Evolutionary conservation across 805 yeast genomes (phyloP).

Genomic region (Tetrapisispora namnaoensis): DNA sequence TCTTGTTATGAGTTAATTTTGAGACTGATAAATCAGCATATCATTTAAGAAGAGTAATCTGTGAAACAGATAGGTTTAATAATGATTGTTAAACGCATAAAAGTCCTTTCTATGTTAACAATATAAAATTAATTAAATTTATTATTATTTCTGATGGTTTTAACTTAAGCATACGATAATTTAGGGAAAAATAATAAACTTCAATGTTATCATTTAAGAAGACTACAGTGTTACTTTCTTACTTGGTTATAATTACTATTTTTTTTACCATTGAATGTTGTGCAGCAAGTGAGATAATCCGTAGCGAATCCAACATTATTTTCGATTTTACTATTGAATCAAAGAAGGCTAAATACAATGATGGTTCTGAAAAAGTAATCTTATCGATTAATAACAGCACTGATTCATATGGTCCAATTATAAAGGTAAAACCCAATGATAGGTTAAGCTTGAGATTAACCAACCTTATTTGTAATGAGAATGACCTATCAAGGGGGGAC

Average conservation of each 20-base stretch:
- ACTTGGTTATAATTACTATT: too few relatives aligned
- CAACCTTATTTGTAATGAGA: slow-evolving; percentile 16
- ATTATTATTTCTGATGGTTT: too few relatives aligned
- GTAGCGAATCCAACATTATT: too few relatives aligned
- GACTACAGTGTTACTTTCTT: neutral
- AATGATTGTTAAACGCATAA: too few relatives aligned
- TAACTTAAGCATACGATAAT: too few relatives aligned
- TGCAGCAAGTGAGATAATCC: neutral
- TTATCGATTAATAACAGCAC: slow-evolving; percentile 16
- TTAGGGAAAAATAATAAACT: too few relatives aligned
- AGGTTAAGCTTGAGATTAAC: slow-evolving; percentile 11
- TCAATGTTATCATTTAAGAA: neutral
- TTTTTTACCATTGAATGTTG: too few relatives aligned
- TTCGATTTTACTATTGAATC: neutral
- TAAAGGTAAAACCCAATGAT: slow-evolving; percentile 19
- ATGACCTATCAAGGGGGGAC: slow-evolving; percentile 19
- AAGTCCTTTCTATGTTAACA: too few relatives aligned
- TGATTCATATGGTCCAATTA: slow-evolving; percentile 17
- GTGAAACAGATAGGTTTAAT: too few relatives aligned
- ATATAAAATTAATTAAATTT: too few relatives aligned
- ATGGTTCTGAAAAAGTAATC: slow-evolving; percentile 11
- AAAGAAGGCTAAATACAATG: neutral
- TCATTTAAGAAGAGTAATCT: too few relatives aligned
- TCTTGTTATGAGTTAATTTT: neutral
- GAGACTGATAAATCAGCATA: too few relatives aligned